Evolutionary conservation across 1,284 basidiomycete genomes (phyloP).

Genomic region (Cystobasidiaceae sp.): DNA sequence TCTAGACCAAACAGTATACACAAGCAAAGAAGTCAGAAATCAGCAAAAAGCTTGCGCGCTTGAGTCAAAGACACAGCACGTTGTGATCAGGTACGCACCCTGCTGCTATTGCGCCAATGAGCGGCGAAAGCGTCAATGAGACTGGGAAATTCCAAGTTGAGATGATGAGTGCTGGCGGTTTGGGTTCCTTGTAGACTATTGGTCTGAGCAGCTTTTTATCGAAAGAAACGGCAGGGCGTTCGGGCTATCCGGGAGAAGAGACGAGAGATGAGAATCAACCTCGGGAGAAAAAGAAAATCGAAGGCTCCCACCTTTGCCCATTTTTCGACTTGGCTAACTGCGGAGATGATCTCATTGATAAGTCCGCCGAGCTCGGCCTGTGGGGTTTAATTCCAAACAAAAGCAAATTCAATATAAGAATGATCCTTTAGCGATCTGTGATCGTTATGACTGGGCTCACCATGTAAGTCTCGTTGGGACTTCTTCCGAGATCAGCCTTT

Average conservation of each 20-base stretch:
- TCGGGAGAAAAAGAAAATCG: conserved; percentile 32
- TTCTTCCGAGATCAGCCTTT: conserved; percentile 56
- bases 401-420: no score
- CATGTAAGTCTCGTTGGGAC: conserved; percentile 50
- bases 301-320: conserved; percentile 43
- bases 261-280: neutral
- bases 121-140: conserved; percentile 53
- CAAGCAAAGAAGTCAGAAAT: neutral
- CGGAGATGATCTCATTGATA: conserved; percentile 23
- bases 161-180: conserved; percentile 63
- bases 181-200: conserved; percentile 65
- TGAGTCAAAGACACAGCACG: neutral
- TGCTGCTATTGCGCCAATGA: conserved; percentile 73
- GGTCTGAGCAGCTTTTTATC: conserved; percentile 59
- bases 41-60: neutral
- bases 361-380: conserved; percentile 59
- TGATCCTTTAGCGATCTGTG: no score
- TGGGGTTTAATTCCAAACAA: no score
- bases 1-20: neutral
- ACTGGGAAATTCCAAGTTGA: conserved; percentile 58
- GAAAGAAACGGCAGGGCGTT: conserved; percentile 41
- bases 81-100: conserved; percentile 49
- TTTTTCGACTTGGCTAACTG: conserved; percentile 34
- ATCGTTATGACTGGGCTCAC: conserved; percentile 48
- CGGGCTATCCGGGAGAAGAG: conserved; percentile 43